phyloP scores from a whole-genome alignment of 129 eudicot species.

The Calendula officinalis region DNA sequence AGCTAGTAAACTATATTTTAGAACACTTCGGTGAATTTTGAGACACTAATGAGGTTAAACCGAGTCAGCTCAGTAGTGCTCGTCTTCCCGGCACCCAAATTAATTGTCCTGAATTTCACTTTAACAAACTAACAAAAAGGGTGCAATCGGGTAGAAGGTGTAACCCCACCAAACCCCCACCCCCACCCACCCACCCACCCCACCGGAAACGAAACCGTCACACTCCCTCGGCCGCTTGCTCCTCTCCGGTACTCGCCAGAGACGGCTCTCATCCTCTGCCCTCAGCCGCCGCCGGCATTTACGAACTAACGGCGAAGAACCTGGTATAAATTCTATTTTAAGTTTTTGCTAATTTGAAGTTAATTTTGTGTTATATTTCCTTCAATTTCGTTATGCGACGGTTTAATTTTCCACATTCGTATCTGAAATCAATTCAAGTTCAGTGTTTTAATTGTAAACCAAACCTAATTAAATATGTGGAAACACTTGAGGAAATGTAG shows the following conservation, averaged over 20 bases:
- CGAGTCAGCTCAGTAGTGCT: too few relatives aligned
- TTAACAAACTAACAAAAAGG: not conserved
- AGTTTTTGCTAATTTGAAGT: constrained; percentile 11
- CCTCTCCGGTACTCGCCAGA: constrained; percentile 14
- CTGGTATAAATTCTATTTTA: constrained; percentile 21
- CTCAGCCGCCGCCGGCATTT: constrained; percentile 23
- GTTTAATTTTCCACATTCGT: not conserved
- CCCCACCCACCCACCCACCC: constrained; percentile 14
- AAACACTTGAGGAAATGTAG: constrained; percentile 14
- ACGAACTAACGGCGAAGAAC: constrained; percentile 6
- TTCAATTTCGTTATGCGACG: constrained; percentile 12
- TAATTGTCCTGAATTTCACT: constrained; percentile 11
- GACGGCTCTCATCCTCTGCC: constrained; percentile 13
- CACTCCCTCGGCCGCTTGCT: not conserved
- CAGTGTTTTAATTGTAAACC: not conserved
- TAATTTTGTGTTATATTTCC: constrained; percentile 2
- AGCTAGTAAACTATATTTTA: too few relatives aligned
- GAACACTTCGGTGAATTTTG: too few relatives aligned
- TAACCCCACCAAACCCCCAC: constrained; percentile 5
- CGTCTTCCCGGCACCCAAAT: not conserved
- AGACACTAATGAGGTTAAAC: too few relatives aligned
- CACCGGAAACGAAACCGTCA: not conserved
- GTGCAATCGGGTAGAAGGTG: not conserved
- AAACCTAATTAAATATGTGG: constrained; percentile 25
- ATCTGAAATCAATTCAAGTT: constrained; percentile 12